A percentile compares a stretch with the other conserved stretches of the same genome.
Conservation (phyloP, 2,329 filamentous ascomycete species). For the Ophiostoma tasmaniense region DNA sequence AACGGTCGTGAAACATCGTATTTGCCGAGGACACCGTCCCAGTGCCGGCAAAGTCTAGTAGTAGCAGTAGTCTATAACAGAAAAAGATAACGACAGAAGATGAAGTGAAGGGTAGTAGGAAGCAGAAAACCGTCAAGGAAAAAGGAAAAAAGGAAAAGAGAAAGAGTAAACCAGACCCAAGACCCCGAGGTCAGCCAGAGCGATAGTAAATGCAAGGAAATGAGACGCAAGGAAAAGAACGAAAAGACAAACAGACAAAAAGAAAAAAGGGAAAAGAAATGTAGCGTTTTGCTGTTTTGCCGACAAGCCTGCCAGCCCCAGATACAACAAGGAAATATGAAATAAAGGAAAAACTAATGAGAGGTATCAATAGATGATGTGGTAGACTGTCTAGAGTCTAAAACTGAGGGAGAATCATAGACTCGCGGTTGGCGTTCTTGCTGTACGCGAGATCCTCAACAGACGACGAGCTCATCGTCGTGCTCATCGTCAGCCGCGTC, state of each 20-base stretch:
- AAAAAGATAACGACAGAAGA: conserved; percentile 6
- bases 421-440: conserved; percentile 13
- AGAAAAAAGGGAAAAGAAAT: neutral
- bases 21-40: conserved; percentile 10
- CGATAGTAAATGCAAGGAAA: neutral
- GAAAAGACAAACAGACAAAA: neutral
- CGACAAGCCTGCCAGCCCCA: neutral
- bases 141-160: neutral
- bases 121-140: no score
- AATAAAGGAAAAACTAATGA: neutral
- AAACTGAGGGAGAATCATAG: neutral
- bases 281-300: neutral
- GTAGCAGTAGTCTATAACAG: conserved; percentile 2
- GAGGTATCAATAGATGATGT: no score
- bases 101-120: neutral
- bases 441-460: conserved; percentile 26
- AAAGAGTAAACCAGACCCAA: neutral
- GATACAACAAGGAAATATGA: neutral
- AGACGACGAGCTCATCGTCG: conserved; percentile 40
- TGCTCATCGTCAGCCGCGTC: conserved; percentile 37
- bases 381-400: neutral
- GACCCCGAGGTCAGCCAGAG: neutral
- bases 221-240: neutral
- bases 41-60: neutral
- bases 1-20: conserved; percentile 3